Percentiles rank a stretch among this genome's conserved stretches.
Evolutionary conservation across 768 basidiomycete genomes (phyloP).

Genomic region (Tulasnella calospora): DNA sequence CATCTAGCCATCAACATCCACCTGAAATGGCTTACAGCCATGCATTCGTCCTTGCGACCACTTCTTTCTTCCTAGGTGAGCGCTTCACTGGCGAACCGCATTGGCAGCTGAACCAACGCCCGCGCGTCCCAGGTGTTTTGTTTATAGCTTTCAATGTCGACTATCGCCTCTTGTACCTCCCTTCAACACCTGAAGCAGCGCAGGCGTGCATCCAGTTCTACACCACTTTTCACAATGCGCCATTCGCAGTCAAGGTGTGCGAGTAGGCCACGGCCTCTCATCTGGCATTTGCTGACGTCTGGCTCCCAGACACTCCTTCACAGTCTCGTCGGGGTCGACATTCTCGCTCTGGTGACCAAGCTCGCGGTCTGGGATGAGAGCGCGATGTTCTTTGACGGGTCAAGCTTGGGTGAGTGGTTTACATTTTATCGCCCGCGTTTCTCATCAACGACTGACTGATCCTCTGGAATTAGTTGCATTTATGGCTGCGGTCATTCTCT

Average conservation of each 20-base stretch:
- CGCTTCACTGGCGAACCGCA: background rate
- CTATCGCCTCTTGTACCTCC: constrained; percentile 66
- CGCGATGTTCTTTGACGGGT: constrained; percentile 92
- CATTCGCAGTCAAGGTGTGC: constrained; percentile 90
- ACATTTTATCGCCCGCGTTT: background rate
- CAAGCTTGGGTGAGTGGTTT: constrained; percentile 62
- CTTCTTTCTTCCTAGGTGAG: constrained; percentile 85
- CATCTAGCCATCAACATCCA: background rate
- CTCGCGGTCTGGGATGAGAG: constrained; percentile 85
- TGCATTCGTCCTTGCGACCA: constrained; percentile 79
- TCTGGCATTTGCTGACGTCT: background rate
- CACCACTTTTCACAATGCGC: constrained; percentile 86
- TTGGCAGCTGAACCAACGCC: background rate
- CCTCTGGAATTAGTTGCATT: constrained; percentile 53
- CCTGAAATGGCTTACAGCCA: constrained; percentile 79
- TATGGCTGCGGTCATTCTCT: constrained; percentile 71
- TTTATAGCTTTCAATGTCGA: constrained; percentile 86
- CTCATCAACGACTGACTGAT: background rate
- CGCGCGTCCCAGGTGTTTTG: constrained; percentile 52
- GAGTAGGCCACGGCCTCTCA: constrained; percentile 29
- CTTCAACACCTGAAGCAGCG: constrained; percentile 56
- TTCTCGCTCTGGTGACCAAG: constrained; percentile 71
- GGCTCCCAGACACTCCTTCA: constrained; percentile 73
- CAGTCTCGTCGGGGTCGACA: constrained; percentile 71
- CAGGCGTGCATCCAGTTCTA: constrained; percentile 81